Conservation (phyloP, 768 basidiomycete genomes). For the Trametes cinnabarina region DNA sequence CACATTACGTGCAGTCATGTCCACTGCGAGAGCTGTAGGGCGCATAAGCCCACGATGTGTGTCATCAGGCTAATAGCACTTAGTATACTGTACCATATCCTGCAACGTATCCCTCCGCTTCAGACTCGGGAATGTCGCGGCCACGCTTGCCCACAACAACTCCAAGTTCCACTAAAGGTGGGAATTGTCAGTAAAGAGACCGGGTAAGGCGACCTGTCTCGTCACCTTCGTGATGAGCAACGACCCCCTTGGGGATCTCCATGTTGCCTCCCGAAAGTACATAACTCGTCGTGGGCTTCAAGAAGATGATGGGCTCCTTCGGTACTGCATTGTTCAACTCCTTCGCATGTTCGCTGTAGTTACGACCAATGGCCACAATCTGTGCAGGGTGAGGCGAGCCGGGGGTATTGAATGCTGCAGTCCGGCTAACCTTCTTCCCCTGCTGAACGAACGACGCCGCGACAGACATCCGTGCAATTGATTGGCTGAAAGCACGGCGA, state of each 20-base stretch:
- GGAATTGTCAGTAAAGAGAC: not conserved
- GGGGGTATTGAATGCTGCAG: not conserved
- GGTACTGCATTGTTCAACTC: slow-evolving; percentile 88
- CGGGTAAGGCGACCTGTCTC: not conserved
- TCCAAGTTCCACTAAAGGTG: slow-evolving; percentile 80
- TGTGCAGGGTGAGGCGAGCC: slow-evolving; percentile 29
- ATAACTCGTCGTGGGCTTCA: slow-evolving; percentile 95
- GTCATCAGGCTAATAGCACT: not conserved
- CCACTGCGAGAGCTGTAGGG: slow-evolving; percentile 78
- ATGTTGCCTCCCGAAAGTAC: slow-evolving; percentile 71
- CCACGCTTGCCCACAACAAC: slow-evolving; percentile 91
- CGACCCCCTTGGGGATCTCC: slow-evolving; percentile 81
- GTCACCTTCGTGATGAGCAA: slow-evolving; percentile 89
- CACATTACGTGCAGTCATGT: slow-evolving; percentile 95
- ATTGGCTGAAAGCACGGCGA: slow-evolving; percentile 9
- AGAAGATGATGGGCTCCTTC: slow-evolving; percentile 96
- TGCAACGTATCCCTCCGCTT: slow-evolving; percentile 78
- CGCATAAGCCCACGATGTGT: not conserved
- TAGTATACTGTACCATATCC: slow-evolving; percentile 81
- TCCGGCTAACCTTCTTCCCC: slow-evolving; percentile 44
- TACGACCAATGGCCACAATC: slow-evolving; percentile 96
- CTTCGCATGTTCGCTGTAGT: slow-evolving; percentile 88
- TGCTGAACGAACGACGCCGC: slow-evolving; percentile 42
- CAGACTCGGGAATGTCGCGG: slow-evolving; percentile 70
- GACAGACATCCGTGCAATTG: slow-evolving; percentile 32